Conservation (phyloP, 2,329 filamentous ascomycete species). For the Pseudofabraea citricarpa region DNA sequence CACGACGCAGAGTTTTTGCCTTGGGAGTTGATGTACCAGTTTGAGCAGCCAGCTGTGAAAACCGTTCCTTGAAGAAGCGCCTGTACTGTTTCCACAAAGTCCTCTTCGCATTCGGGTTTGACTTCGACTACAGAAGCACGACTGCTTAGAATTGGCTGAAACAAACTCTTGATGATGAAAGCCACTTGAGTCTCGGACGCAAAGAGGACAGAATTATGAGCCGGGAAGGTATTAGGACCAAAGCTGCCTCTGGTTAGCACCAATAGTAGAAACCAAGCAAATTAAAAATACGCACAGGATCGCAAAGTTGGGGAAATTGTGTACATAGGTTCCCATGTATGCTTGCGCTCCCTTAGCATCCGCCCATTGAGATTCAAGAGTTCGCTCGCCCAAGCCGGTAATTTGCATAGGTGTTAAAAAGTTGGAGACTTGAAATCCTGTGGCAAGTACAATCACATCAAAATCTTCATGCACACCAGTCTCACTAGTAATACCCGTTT, state of each 20-base stretch:
- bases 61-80: conserved; percentile 28
- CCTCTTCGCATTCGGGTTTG: conserved; percentile 28
- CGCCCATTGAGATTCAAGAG: conserved; percentile 26
- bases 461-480: conserved; percentile 7
- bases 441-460: conserved; percentile 12
- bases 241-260: conserved; percentile 6
- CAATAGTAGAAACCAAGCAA: no score
- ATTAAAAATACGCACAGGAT: conserved; percentile 15
- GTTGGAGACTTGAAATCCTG: conserved; percentile 27
- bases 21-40: conserved; percentile 36
- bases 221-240: conserved; percentile 26
- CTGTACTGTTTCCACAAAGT: conserved; percentile 27
- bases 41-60: conserved; percentile 33
- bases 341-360: conserved; percentile 26
- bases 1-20: conserved; percentile 34
- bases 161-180: conserved; percentile 24
- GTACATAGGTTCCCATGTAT: conserved; percentile 23
- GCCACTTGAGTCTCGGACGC: conserved; percentile 26
- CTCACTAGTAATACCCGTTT: conserved; percentile 7
- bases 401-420: conserved; percentile 31
- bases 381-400: conserved; percentile 19
- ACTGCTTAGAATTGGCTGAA: conserved; percentile 29
- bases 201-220: conserved; percentile 29
- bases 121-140: conserved; percentile 30
- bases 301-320: conserved; percentile 24